These are phyloP conservation scores for Bipolaris gigantea DNA, from an alignment of 2,329 filamentous ascomycete species.

Conservation along the genomic window DNA sequence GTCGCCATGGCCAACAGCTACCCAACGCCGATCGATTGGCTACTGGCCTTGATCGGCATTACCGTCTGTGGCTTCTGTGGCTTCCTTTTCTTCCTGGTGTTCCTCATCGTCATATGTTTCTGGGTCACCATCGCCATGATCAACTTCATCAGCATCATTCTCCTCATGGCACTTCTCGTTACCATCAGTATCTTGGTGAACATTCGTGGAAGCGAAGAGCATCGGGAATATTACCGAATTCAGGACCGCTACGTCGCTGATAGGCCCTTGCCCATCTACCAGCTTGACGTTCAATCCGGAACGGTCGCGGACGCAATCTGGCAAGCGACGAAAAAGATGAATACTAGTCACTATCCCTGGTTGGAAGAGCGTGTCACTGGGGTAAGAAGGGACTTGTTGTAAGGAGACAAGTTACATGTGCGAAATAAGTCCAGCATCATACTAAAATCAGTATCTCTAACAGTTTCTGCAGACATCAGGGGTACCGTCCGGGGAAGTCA, in stretches of 20 bases:
- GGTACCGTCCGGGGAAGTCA: too few relatives aligned
- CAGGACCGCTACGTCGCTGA: constrained; percentile 18
- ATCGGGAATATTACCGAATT: constrained; percentile 13
- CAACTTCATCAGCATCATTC: too few relatives aligned
- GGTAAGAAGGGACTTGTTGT: too few relatives aligned
- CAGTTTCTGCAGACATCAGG: too few relatives aligned
- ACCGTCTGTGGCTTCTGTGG: constrained; percentile 3
- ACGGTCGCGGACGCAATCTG: background rate
- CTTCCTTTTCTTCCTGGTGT: constrained; percentile 5
- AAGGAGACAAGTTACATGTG: too few relatives aligned
- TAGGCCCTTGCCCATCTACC: constrained; percentile 7
- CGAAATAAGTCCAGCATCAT: too few relatives aligned
- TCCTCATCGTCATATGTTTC: background rate
- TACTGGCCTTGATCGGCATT: constrained; percentile 5
- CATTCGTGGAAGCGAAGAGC: constrained; percentile 13
- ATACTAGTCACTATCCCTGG: background rate
- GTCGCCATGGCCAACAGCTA: background rate
- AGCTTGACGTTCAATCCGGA: constrained; percentile 13
- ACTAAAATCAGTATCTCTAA: too few relatives aligned
- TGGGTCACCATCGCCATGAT: too few relatives aligned
- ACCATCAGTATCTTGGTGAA: background rate
- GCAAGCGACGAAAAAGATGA: background rate
- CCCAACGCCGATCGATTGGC: constrained; percentile 2
- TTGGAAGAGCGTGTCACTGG: background rate
- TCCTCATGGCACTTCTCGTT: too few relatives aligned